These are phyloP conservation scores for Wallacemonas sp. DNA, from an alignment of 208 protist genomes.

Conservation along the genomic window DNA sequence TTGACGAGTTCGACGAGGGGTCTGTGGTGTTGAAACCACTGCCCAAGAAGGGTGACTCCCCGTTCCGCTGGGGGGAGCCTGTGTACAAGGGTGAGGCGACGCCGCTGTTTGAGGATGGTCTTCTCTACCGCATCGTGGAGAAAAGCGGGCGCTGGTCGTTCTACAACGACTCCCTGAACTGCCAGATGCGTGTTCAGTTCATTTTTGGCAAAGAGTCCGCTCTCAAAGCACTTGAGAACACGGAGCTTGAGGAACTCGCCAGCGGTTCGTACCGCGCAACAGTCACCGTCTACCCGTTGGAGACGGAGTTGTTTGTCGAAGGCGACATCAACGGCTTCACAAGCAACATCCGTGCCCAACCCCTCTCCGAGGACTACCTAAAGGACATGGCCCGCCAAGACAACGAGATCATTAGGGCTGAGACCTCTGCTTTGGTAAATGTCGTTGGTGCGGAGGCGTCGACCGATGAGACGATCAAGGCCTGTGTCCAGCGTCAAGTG, in stretches of 20 bases:
- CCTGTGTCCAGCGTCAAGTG: conserved; percentile 54
- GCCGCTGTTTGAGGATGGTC: conserved; percentile 62
- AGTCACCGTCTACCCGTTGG: conserved; percentile 68
- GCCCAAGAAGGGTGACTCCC: conserved; percentile 26
- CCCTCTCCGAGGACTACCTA: conserved; percentile 63
- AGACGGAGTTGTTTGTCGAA: conserved; percentile 77
- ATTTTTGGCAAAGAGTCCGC: conserved; percentile 60
- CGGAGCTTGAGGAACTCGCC: conserved; percentile 30
- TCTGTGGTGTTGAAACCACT: conserved; percentile 28
- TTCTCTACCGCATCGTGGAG: conserved; percentile 76
- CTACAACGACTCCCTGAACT: conserved; percentile 80
- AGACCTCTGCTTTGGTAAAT: conserved; percentile 51
- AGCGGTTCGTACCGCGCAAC: conserved; percentile 50
- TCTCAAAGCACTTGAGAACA: conserved; percentile 67
- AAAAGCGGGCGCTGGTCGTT: conserved; percentile 77
- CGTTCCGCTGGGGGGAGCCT: conserved; percentile 22
- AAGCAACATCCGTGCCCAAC: conserved; percentile 63
- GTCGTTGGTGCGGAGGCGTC: conserved; percentile 35
- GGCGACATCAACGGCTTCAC: conserved; percentile 52
- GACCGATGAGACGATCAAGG: conserved; percentile 50
- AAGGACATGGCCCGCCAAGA: conserved; percentile 60
- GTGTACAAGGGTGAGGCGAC: conserved; percentile 55
- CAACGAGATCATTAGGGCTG: conserved; percentile 42
- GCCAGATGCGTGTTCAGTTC: conserved; percentile 75
- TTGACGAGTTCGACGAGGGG: conserved; percentile 83